Conservation (phyloP, 108 stramenopile species). For the Phaeodactylum tricornutum region DNA sequence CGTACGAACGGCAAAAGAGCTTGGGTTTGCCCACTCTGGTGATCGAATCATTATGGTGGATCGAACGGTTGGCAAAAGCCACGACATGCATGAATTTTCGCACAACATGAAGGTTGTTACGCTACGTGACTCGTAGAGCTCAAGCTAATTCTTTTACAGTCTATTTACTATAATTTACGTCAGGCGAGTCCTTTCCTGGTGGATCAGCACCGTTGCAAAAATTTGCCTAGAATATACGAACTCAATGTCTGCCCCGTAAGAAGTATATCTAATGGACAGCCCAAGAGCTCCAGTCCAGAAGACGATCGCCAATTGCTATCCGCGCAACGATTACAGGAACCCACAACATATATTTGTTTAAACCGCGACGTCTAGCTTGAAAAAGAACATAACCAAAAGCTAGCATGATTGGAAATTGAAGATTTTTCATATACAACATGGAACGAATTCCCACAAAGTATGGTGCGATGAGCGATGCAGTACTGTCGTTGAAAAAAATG, state of each 20-base stretch:
- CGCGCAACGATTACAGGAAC: slow-evolving; percentile 19
- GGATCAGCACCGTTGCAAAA: too few species aligned
- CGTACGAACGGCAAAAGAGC: slow-evolving; percentile 50
- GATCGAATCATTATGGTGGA: slow-evolving; percentile 61
- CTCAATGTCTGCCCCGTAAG: too few species aligned
- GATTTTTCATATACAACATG: slow-evolving; percentile 7
- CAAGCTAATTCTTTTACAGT: too few species aligned
- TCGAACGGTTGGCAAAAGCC: slow-evolving; percentile 34
- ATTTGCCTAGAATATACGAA: too few species aligned
- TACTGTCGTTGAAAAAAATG: too few species aligned
- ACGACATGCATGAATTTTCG: slow-evolving; percentile 44
- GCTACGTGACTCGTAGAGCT: too few species aligned
- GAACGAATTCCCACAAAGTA: slow-evolving; percentile 33
- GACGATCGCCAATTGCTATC: slow-evolving; percentile 29
- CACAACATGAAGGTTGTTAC: slow-evolving; percentile 70
- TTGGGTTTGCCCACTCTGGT: slow-evolving; percentile 48
- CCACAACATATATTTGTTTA: slow-evolving; percentile 49
- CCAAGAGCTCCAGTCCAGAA: too few species aligned
- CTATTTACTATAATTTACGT: too few species aligned
- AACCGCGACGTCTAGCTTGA: slow-evolving; percentile 27
- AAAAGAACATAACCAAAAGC: slow-evolving; percentile 24
- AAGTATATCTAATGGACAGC: too few species aligned
- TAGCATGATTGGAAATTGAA: slow-evolving; percentile 15
- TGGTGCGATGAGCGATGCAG: slow-evolving; percentile 37
- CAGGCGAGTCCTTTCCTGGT: too few species aligned